Conservation (phyloP, 495 filamentous ascomycete species). For the Bryoglossum gracile region DNA sequence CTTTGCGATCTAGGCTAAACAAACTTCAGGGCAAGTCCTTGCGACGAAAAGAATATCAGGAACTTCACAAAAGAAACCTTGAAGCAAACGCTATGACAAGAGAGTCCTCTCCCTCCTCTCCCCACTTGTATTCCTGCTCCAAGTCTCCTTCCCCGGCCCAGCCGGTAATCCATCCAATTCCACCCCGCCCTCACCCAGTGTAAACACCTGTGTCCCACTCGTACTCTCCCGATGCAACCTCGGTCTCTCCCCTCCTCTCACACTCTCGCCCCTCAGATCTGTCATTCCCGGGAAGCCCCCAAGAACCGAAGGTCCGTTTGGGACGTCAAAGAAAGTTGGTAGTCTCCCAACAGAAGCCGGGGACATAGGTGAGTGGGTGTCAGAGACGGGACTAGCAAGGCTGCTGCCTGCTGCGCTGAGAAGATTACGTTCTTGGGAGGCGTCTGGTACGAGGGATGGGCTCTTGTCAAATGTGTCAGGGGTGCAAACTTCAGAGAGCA, state of each 20-base stretch:
- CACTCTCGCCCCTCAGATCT: not conserved
- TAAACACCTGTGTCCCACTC: slow-evolving; percentile 22
- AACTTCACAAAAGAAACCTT: too few species aligned
- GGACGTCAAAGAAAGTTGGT: not conserved
- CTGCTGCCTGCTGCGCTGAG: slow-evolving; percentile 8
- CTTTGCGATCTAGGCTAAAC: too few species aligned
- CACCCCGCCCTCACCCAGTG: slow-evolving; percentile 11
- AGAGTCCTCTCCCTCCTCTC: slow-evolving; percentile 14
- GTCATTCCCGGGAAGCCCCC: not conserved
- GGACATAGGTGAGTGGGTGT: too few species aligned
- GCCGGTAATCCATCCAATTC: slow-evolving; percentile 24
- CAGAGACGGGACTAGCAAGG: slow-evolving; percentile 9
- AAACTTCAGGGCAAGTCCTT: too few species aligned
- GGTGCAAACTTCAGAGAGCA: slow-evolving; percentile 24
- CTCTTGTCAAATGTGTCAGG: slow-evolving; percentile 19
- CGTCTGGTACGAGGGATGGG: not conserved
- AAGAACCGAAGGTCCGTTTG: not conserved
- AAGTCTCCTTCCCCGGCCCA: slow-evolving; percentile 15
- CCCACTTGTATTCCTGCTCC: slow-evolving; percentile 14
- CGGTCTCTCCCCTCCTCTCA: slow-evolving; percentile 2
- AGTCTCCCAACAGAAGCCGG: not conserved
- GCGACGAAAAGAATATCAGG: too few species aligned
- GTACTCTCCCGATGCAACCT: slow-evolving; percentile 14
- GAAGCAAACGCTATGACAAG: too few species aligned
- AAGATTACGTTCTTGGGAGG: slow-evolving; percentile 3